Evolutionary conservation across 345 rosid genomes (phyloP).

Genomic region (Passiflora organensis): DNA sequence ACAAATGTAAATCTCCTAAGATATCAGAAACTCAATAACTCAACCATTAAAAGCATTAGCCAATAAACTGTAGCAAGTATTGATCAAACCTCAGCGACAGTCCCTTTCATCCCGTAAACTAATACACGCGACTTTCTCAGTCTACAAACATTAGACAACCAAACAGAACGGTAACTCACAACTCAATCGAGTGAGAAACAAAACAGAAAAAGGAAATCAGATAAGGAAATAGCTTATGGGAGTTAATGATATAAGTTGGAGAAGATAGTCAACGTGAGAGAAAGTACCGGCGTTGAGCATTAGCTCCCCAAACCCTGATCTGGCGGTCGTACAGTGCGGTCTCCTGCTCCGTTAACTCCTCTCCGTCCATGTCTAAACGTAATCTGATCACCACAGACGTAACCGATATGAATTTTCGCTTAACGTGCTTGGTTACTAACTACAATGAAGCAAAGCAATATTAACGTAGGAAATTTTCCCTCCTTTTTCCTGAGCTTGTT

Average conservation of each 20-base stretch:
- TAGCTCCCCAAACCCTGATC: slow-evolving; percentile 99
- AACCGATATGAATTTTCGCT: not conserved
- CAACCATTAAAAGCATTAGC: not conserved
- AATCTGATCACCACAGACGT: slow-evolving; percentile 11
- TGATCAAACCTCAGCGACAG: slow-evolving; percentile 67
- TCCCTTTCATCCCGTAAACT: slow-evolving; percentile 78
- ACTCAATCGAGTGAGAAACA: no score
- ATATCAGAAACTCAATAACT: not conserved
- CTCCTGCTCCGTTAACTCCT: slow-evolving; percentile 93
- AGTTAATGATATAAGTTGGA: no score
- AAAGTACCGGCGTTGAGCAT: slow-evolving; percentile 82
- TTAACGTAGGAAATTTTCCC: no score
- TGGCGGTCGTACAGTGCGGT: slow-evolving; percentile 92
- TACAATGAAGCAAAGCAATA: no score
- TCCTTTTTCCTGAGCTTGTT: no score
- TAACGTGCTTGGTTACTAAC: no score
- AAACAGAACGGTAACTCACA: no score
- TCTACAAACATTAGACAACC: slow-evolving; percentile 29
- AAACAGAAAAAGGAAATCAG: not conserved
- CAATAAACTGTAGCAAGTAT: not conserved
- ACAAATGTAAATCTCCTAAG: not conserved
- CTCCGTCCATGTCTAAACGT: slow-evolving; percentile 57
- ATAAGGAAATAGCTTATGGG: no score
- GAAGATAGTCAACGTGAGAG: no score
- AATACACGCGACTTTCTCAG: slow-evolving; percentile 74